Evolutionary conservation across 192 early-diverging fungal genomes (phyloP).

Genomic region (Phlyctochytrium arcticum): DNA sequence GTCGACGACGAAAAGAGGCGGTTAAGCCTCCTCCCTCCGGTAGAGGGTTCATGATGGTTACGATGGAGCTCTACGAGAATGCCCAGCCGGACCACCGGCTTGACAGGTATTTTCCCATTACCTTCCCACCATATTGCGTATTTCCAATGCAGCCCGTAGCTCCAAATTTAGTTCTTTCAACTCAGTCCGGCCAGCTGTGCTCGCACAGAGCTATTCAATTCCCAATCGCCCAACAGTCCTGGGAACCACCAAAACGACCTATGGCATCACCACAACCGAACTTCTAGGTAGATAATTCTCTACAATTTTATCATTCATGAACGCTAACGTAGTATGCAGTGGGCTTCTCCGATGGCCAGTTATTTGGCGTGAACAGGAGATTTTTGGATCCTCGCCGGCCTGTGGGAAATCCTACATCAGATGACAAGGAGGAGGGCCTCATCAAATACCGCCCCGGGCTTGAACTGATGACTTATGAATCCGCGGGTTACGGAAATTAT

Average conservation of each 20-base stretch:
- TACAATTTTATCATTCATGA: slow-evolving; percentile 9
- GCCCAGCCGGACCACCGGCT: slow-evolving; percentile 60
- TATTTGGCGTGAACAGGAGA: slow-evolving; percentile 66
- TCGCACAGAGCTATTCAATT: slow-evolving; percentile 70
- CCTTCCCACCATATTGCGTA: no score
- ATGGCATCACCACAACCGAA: slow-evolving; percentile 83
- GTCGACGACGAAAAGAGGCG: slow-evolving; percentile 16
- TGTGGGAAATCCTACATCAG: slow-evolving; percentile 51
- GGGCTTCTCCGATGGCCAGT: slow-evolving; percentile 49
- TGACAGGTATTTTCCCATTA: slow-evolving; percentile 45
- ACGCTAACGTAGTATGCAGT: no score
- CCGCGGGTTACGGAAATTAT: slow-evolving; percentile 69
- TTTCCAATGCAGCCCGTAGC: no score
- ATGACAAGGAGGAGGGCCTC: slow-evolving; percentile 87
- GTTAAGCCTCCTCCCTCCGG: slow-evolving; percentile 29
- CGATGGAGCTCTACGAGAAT: slow-evolving; percentile 85
- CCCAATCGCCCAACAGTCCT: slow-evolving; percentile 72
- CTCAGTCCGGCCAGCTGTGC: slow-evolving; percentile 64
- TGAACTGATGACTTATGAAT: slow-evolving; percentile 68
- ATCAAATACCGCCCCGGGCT: slow-evolving; percentile 70
- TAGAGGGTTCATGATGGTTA: slow-evolving; percentile 75
- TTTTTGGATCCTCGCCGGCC: slow-evolving; percentile 86
- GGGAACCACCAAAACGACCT: slow-evolving; percentile 77
- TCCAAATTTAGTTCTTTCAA: slow-evolving; percentile 72
- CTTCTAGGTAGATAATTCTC: slow-evolving; percentile 58